Conservation (phyloP, 768 basidiomycete genomes). For the Amanita phalloides region DNA sequence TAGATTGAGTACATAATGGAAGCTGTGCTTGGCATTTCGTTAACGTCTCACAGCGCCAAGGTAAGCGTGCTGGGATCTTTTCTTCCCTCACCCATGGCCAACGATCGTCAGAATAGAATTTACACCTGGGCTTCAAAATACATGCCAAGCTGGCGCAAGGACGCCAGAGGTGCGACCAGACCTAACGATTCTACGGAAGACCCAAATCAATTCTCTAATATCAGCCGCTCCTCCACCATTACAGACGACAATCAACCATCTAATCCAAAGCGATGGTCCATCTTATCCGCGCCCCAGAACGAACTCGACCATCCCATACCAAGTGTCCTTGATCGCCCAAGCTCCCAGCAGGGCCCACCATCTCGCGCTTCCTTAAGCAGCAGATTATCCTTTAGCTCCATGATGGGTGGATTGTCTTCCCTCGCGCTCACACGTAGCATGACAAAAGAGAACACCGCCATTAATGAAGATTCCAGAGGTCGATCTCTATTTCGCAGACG, state of each 20-base stretch:
- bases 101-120: constrained; percentile 15
- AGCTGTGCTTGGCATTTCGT: not conserved
- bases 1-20: not conserved
- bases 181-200: not conserved
- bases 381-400: constrained; percentile 52
- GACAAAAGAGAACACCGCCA: constrained; percentile 25
- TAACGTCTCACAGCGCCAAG: not conserved
- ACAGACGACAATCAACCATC: constrained; percentile 19
- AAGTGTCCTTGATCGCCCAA: constrained; percentile 37
- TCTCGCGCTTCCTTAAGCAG: constrained; percentile 40
- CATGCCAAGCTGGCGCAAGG: constrained; percentile 17
- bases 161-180: not conserved
- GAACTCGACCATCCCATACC: constrained; percentile 29
- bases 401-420: constrained; percentile 63
- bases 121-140: constrained; percentile 25
- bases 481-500: constrained; percentile 34
- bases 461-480: constrained; percentile 37
- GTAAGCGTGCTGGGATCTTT: constrained; percentile 5
- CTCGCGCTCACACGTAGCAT: constrained; percentile 50
- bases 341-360: constrained; percentile 19
- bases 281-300: constrained; percentile 21
- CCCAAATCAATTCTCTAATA: constrained; percentile 8
- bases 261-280: constrained; percentile 23
- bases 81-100: constrained; percentile 11
- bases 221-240: constrained; percentile 7